Base-by-base conservation (phyloP, 257 asterid species). In the Primulina huaijiensis region DNA sequence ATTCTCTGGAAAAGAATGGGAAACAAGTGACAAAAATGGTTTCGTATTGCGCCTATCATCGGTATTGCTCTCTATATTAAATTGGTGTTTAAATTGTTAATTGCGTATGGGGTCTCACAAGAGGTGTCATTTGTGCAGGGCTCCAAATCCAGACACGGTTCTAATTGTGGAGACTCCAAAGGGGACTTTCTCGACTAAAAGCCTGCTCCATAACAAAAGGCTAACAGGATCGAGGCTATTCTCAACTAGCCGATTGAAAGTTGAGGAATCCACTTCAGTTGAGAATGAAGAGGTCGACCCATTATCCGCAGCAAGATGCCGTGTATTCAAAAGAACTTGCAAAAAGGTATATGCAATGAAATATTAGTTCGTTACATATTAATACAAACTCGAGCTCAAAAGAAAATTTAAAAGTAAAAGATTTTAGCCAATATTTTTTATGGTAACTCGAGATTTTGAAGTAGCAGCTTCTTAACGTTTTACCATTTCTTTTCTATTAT, bases 31-130 rank as follows among this genome's bases (percentile, higher is more conserved):
- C 96, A 25, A 91, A 87, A 82, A 91, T 88, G 99, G 95, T 94
- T 33, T 94, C 98, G 11, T 94, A 89, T 72, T 94, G 98, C 50
- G 90, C 99, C 35, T 94, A 86, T 79, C 99, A 94, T 90, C 86
- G 98, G 99, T 94, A 89, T 59, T 71, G 60, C 52, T 72, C 55
- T 65, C 46, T 64, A 53, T 62, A 68, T 27, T 34, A 68, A 3
- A 23, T 38, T 67, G 64, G 55, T 57, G 3, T 10, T 3, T 27
- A 31, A 27, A 16, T 61, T 33, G 23, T 29, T 20, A 30, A 5
- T 30, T 10, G 8, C 29, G 12, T 5, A 14, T 5, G 34, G 72
- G 43, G 65, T n/a, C 40, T 61, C 34, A 17, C 23, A 29, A 52
- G 75, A 23, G 27, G 64, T 37, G 4, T 57, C 37, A 40, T 60